Conservation (phyloP, 495 filamentous ascomycete genomes). For the Penicillium odoratum region DNA sequence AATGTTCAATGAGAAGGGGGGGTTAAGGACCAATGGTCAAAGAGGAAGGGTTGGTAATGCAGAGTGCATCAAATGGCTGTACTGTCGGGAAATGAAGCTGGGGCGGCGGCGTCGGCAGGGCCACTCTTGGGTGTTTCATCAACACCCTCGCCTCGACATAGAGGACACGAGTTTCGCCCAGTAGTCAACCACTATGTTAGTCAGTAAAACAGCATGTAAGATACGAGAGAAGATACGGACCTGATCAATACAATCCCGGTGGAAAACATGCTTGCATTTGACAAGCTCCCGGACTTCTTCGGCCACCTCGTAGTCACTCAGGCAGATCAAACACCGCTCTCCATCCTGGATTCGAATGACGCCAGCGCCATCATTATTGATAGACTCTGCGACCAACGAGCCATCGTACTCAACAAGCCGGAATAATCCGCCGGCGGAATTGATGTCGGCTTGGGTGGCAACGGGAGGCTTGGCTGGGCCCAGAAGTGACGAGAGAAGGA, state of each 20-base stretch:
- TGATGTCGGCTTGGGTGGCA: slow-evolving; percentile 65
- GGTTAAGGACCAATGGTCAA: slow-evolving; percentile 5
- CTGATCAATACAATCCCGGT: slow-evolving; percentile 76
- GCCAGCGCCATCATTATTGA: slow-evolving; percentile 41
- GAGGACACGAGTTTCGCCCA: slow-evolving; percentile 75
- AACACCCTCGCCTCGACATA: slow-evolving; percentile 72
- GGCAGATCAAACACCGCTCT: slow-evolving; percentile 70
- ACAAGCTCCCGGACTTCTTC: slow-evolving; percentile 63
- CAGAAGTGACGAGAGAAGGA: slow-evolving; percentile 67
- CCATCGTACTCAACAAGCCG: slow-evolving; percentile 48
- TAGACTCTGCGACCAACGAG: slow-evolving; percentile 50
- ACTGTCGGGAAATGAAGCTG: slow-evolving; percentile 21
- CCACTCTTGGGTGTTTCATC: slow-evolving; percentile 30
- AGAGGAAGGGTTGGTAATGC: slow-evolving; percentile 1
- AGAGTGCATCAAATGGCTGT: slow-evolving; percentile 21
- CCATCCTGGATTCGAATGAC: slow-evolving; percentile 52
- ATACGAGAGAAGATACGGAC: slow-evolving; percentile 39
- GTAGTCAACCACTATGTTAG: slow-evolving; percentile 69
- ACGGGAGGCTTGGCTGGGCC: slow-evolving; percentile 76
- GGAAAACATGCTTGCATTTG: slow-evolving; percentile 71
- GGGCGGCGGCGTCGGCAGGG: slow-evolving; percentile 18
- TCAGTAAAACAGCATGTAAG: slow-evolving; percentile 9
- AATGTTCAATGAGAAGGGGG: slow-evolving; percentile 25
- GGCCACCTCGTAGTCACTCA: slow-evolving; percentile 66
- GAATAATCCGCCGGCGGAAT: slow-evolving; percentile 61